Evolutionary conservation across 495 filamentous ascomycete genomes (phyloP).

Genomic region (Symbiotaphrina buchneri): DNA sequence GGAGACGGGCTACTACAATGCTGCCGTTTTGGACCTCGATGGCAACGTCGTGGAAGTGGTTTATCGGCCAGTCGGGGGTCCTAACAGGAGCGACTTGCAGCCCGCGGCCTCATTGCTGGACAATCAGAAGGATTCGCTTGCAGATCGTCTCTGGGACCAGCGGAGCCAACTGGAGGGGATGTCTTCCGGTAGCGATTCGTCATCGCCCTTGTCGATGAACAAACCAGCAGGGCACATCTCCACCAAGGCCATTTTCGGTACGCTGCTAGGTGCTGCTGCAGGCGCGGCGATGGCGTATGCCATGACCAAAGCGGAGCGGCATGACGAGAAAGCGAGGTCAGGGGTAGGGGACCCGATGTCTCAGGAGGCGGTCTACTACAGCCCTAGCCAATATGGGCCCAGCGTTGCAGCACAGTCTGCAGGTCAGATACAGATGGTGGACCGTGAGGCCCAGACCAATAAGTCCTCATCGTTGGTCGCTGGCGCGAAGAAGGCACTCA

Average conservation of each 20-base stretch:
- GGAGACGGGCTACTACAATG: conserved; percentile 31
- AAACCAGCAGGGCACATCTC: conserved; percentile 12
- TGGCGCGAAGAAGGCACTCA: too few relatives aligned
- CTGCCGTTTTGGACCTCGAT: conserved; percentile 31
- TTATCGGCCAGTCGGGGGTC: conserved; percentile 12
- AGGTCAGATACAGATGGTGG: not conserved
- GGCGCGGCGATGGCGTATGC: conserved; percentile 58
- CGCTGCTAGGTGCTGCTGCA: conserved; percentile 52
- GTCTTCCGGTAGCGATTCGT: too few relatives aligned
- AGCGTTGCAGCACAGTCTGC: not conserved
- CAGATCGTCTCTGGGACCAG: not conserved
- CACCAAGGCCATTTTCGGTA: conserved; percentile 43
- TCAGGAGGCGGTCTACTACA: too few relatives aligned
- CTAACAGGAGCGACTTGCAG: conserved; percentile 12
- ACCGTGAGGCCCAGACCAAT: not conserved
- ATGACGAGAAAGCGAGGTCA: conserved; percentile 12
- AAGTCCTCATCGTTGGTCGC: too few relatives aligned
- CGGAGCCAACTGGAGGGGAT: not conserved
- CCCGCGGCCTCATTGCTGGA: not conserved
- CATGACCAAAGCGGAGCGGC: conserved; percentile 32
- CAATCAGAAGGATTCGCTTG: conserved; percentile 9
- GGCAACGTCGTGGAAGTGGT: conserved; percentile 27
- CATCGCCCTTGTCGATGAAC: not conserved
- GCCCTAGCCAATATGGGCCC: too few relatives aligned
- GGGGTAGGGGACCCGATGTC: not conserved